Conservation (phyloP, 305 asterid species). For the Solanum hybrid region DNA sequence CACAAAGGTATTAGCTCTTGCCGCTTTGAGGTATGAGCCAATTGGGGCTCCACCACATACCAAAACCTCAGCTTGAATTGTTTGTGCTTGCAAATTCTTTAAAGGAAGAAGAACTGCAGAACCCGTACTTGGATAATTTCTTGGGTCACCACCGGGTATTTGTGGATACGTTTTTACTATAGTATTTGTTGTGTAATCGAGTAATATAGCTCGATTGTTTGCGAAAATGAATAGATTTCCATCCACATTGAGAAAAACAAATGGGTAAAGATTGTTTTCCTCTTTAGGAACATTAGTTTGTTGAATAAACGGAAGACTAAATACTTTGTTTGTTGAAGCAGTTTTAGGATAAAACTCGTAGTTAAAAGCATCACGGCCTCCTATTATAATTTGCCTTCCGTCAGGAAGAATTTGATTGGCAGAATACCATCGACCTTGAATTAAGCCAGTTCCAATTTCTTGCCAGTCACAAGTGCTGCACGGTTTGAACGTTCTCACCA, state of each 20-base stretch:
- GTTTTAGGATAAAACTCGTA: conserved; percentile 9
- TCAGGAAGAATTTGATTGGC: conserved; percentile 8
- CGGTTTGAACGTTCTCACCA: neutral
- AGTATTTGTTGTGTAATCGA: neutral
- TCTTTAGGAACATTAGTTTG: neutral
- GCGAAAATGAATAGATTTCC: conserved; percentile 17
- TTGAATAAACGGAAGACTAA: neutral
- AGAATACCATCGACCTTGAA: conserved; percentile 12
- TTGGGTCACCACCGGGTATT: conserved; percentile 1
- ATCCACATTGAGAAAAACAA: conserved; percentile 8
- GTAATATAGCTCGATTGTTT: conserved; percentile 12
- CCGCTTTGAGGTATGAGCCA: conserved; percentile 25
- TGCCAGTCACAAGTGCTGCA: conserved; percentile 11
- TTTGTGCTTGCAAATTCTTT: neutral
- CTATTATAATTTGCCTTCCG: conserved; percentile 4
- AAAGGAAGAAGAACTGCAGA: conserved; percentile 15
- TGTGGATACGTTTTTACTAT: conserved; percentile 7
- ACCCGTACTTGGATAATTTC: conserved; percentile 13
- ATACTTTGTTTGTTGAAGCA: neutral
- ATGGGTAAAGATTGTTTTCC: conserved; percentile 11
- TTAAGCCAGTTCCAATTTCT: neutral
- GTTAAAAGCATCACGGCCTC: conserved; percentile 10
- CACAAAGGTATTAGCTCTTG: conserved; percentile 12
- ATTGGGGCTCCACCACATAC: conserved; percentile 57
- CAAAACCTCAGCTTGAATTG: conserved; percentile 23